Evolutionary conservation across 495 filamentous ascomycete genomes (phyloP).

Genomic region (Chaetomium tenue): DNA sequence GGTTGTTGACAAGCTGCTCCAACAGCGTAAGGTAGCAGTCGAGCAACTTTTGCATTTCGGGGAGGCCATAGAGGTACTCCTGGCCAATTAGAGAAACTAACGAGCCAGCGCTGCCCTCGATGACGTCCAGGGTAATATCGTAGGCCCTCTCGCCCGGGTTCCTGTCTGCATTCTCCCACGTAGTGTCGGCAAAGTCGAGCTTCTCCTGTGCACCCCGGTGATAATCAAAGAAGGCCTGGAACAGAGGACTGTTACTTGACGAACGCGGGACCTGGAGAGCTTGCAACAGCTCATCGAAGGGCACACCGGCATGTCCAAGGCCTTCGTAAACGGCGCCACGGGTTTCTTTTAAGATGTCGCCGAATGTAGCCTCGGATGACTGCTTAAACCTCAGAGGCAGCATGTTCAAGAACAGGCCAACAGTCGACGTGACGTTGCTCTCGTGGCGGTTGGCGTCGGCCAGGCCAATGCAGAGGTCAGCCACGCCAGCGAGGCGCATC

Average conservation of each 20-base stretch:
- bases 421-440: slow-evolving; percentile 26
- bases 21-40: not conserved
- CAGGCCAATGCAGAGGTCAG: slow-evolving; percentile 38
- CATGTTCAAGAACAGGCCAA: slow-evolving; percentile 52
- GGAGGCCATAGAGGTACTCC: slow-evolving; percentile 20
- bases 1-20: not conserved
- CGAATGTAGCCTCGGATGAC: slow-evolving; percentile 15
- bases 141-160: slow-evolving; percentile 15
- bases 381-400: slow-evolving; percentile 43
- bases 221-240: slow-evolving; percentile 45
- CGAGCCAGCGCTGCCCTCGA: slow-evolving; percentile 21
- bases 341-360: slow-evolving; percentile 14
- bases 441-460: slow-evolving; percentile 43
- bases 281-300: slow-evolving; percentile 40
- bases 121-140: slow-evolving; percentile 31
- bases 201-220: slow-evolving; percentile 25
- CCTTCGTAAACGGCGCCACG: slow-evolving; percentile 19
- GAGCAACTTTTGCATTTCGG: slow-evolving; percentile 12
- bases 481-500: not conserved
- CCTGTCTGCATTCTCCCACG: slow-evolving; percentile 1
- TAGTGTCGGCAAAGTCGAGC: not conserved
- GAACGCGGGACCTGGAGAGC: slow-evolving; percentile 28
- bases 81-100: slow-evolving; percentile 23
- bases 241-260: slow-evolving; percentile 32
- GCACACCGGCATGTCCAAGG: slow-evolving; percentile 30